Conservation (phyloP, 768 basidiomycete genomes). For the Melanogaster broomeanus region DNA sequence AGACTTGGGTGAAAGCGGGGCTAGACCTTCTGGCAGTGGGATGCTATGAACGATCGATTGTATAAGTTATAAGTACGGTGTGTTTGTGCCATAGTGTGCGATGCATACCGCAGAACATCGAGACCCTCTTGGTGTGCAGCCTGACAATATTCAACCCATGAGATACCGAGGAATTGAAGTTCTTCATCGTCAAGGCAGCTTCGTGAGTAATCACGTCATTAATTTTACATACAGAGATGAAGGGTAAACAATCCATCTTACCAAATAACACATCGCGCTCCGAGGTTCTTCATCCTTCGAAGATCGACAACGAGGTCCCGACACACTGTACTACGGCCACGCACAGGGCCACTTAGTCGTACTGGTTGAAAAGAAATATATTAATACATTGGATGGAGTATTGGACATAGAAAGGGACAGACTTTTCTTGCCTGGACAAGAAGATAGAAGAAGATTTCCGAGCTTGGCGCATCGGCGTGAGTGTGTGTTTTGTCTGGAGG, state of each 20-base stretch:
- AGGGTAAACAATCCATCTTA: conserved; percentile 31
- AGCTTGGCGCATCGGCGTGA: conserved; percentile 38
- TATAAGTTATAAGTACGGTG: not conserved
- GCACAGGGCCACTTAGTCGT: conserved; percentile 70
- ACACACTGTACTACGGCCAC: conserved; percentile 80
- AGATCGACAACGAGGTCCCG: conserved; percentile 81
- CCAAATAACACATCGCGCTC: conserved; percentile 85
- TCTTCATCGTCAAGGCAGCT: conserved; percentile 89
- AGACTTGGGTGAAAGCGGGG: conserved; percentile 57
- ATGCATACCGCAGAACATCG: conserved; percentile 71
- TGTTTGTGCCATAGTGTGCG: not conserved
- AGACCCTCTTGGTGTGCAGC: conserved; percentile 65
- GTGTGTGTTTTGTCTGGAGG: conserved; percentile 6
- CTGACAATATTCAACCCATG: conserved; percentile 76
- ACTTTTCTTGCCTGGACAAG: conserved; percentile 96
- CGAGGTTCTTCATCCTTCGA: conserved; percentile 66
- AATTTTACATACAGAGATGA: not conserved
- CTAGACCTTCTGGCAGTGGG: conserved; percentile 88
- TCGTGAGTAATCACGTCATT: conserved; percentile 3
- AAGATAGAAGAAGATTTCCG: conserved; percentile 88
- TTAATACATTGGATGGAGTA: not conserved
- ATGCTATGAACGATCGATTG: conserved; percentile 47
- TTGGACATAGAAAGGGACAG: conserved; percentile 3
- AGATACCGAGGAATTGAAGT: conserved; percentile 80
- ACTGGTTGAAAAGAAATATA: conserved; percentile 40